A percentile compares a stretch with the other conserved stretches of the same genome.
These are phyloP conservation scores for Tulasnella sp. DNA, from an alignment of 768 basidiomycete species.

Conservation along the genomic window DNA sequence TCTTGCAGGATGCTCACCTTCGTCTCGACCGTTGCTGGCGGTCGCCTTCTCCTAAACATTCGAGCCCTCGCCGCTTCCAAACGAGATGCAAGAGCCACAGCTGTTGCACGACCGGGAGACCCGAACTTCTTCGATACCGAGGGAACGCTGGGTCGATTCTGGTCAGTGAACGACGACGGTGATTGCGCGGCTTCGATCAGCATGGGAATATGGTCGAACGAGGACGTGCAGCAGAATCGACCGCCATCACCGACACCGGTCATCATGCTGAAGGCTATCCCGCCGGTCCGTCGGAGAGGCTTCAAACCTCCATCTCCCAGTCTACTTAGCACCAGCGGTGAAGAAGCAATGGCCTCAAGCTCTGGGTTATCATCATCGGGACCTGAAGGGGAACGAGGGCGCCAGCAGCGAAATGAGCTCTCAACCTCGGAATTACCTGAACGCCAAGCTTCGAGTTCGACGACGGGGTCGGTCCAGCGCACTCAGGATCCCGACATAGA, in stretches of 20 bases:
- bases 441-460: not conserved
- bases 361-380: not conserved
- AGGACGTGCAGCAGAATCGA: not conserved
- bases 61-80: not conserved
- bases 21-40: not conserved
- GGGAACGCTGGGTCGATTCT: not conserved
- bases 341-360: not conserved
- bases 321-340: not conserved
- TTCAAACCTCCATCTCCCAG: not conserved
- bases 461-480: too few species aligned
- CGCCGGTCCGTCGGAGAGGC: not conserved
- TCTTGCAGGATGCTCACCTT: not conserved
- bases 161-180: not conserved
- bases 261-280: not conserved
- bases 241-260: not conserved
- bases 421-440: not conserved
- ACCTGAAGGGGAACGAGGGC: not conserved
- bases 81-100: not conserved
- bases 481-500: too few species aligned
- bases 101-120: not conserved
- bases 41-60: not conserved
- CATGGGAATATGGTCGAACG: not conserved
- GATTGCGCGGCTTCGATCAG: not conserved
- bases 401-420: not conserved
- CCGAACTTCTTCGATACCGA: not conserved